A percentile compares a stretch with the other conserved stretches of the same genome.
Evolutionary conservation across 2,329 filamentous ascomycete genomes (phyloP).

Genomic region (Reticulascus tulasneorum): DNA sequence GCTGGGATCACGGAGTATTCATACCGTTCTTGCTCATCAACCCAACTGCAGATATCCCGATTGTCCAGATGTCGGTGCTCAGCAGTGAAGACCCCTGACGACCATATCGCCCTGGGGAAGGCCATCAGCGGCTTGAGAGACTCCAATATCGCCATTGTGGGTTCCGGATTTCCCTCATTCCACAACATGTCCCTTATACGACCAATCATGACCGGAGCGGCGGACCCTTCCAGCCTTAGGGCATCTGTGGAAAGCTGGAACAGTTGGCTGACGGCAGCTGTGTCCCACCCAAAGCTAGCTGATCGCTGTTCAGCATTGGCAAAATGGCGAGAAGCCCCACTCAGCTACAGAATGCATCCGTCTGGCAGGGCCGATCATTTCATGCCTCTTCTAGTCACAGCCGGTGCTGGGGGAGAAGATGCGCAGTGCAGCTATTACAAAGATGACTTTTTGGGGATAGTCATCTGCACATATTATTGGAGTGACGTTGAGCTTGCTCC

Average conservation of each 20-base stretch:
- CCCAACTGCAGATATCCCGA: conserved; percentile 47
- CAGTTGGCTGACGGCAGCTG: conserved; percentile 36
- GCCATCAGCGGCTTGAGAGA: conserved; percentile 47
- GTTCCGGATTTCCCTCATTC: conserved; percentile 56
- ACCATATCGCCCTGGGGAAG: conserved; percentile 48
- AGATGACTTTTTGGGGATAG: conserved; percentile 45
- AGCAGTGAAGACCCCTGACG: conserved; percentile 43
- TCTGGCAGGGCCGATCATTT: conserved; percentile 53
- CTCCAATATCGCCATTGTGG: conserved; percentile 53
- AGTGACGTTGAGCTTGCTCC: no score
- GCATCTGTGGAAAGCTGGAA: conserved; percentile 39
- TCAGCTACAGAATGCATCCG: conserved; percentile 51
- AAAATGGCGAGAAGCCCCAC: conserved; percentile 44
- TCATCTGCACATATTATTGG: conserved; percentile 56
- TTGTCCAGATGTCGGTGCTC: conserved; percentile 56
- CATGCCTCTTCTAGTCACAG: conserved; percentile 54
- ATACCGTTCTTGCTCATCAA: conserved; percentile 52
- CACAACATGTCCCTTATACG: conserved; percentile 51
- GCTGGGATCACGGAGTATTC: conserved; percentile 61
- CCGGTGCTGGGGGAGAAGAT: conserved; percentile 45
- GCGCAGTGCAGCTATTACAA: conserved; percentile 36
- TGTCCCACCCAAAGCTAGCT: conserved; percentile 25
- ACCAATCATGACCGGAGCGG: conserved; percentile 20
- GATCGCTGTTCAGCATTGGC: conserved; percentile 36
- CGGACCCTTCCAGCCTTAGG: conserved; percentile 18